A percentile compares a stretch with the other conserved stretches of the same genome.
These are phyloP conservation scores for Pisolithus thermaeus DNA, from an alignment of 1,284 basidiomycete genomes.

Conservation along the genomic window DNA sequence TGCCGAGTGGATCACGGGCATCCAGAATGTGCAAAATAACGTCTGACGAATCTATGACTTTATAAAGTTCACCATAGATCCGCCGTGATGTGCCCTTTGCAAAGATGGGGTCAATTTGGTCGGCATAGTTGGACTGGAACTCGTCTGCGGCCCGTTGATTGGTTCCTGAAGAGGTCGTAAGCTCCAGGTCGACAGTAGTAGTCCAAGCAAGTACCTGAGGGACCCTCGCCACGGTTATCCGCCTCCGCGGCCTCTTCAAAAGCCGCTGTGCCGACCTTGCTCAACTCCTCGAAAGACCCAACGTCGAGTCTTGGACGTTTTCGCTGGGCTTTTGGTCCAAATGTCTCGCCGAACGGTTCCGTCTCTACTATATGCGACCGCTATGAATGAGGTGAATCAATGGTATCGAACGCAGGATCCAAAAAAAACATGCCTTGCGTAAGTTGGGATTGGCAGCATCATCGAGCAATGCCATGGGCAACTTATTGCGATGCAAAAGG, in stretches of 20 bases:
- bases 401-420: background rate
- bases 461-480: slow-evolving; percentile 90
- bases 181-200: slow-evolving; percentile 1
- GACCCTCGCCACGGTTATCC: slow-evolving; percentile 8
- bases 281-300: slow-evolving; percentile 83
- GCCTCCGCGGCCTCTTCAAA: slow-evolving; percentile 24
- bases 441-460: slow-evolving; percentile 75
- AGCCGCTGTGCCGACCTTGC: slow-evolving; percentile 55
- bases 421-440: slow-evolving; percentile 56
- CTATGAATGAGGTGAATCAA: slow-evolving; percentile 34
- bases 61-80: slow-evolving; percentile 98
- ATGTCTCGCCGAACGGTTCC: slow-evolving; percentile 88
- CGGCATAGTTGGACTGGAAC: slow-evolving; percentile 59
- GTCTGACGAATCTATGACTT: slow-evolving; percentile 98
- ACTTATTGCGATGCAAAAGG: slow-evolving; percentile 84
- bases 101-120: slow-evolving; percentile 82
- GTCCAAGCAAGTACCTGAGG: slow-evolving; percentile 9
- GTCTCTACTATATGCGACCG: slow-evolving; percentile 89
- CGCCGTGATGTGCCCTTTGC: slow-evolving; percentile 89
- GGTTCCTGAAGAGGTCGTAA: slow-evolving; percentile 9
- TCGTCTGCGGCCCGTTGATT: slow-evolving; percentile 15
- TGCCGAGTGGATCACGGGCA: slow-evolving; percentile 93
- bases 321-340: slow-evolving; percentile 90
- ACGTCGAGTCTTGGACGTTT: slow-evolving; percentile 83
- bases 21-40: slow-evolving; percentile 96